These are phyloP conservation scores for Colletotrichum sojae DNA, from an alignment of 2,329 filamentous ascomycete species.

Conservation along the genomic window DNA sequence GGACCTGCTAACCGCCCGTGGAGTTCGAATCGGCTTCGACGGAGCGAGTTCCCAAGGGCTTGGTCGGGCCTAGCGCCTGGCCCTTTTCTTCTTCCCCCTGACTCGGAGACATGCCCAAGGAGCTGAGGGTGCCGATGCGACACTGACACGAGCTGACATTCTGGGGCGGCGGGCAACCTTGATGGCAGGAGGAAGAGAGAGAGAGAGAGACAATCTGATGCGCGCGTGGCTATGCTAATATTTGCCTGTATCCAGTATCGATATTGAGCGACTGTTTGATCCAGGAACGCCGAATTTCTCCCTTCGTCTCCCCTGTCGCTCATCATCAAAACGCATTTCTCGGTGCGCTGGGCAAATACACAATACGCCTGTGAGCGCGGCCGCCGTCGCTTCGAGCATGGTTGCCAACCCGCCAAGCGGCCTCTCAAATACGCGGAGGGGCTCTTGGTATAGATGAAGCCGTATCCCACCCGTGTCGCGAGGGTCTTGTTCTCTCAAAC, in stretches of 20 bases:
- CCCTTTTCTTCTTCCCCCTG: not conserved
- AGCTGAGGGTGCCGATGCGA: not conserved
- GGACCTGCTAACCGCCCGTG: not conserved
- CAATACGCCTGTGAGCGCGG: not conserved
- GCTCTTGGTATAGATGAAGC: not conserved
- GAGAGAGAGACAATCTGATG: constrained; percentile 22
- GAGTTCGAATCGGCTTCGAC: constrained; percentile 4
- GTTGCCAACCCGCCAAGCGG: not conserved
- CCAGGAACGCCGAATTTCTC: not conserved
- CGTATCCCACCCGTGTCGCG: not conserved
- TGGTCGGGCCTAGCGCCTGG: constrained; percentile 3
- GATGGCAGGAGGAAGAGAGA: not conserved
- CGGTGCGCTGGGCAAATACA: constrained; percentile 1
- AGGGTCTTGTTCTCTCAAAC: not conserved
- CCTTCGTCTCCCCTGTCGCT: constrained; percentile 18
- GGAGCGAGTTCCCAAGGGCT: constrained; percentile 18
- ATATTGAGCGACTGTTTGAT: not conserved
- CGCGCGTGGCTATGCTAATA: constrained; percentile 7
- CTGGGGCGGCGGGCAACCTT: not conserved
- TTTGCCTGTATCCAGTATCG: not conserved
- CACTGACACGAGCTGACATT: not conserved
- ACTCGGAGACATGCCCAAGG: not conserved
- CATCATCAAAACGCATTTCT: constrained; percentile 24
- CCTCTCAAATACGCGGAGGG: not conserved
- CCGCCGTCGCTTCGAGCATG: not conserved